Evolutionary conservation across 805 yeast genomes (phyloP).

Genomic region (Starmerella floricola): DNA sequence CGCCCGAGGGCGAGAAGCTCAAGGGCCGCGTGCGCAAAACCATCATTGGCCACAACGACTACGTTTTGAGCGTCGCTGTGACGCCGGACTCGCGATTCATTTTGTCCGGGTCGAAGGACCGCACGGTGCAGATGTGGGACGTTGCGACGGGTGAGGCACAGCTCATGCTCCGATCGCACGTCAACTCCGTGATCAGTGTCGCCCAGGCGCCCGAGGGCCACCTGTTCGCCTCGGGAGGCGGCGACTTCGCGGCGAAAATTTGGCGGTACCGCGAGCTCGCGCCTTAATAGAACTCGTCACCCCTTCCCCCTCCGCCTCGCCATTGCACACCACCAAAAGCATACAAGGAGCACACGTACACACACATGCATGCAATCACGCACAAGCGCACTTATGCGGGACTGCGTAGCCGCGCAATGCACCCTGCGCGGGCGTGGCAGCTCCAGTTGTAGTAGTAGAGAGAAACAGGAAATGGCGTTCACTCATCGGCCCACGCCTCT

Average conservation of each 20-base stretch:
- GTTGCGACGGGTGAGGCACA: constrained; percentile 81
- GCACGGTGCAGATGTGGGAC: constrained; percentile 97
- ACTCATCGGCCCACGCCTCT: no score
- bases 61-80: constrained; percentile 84
- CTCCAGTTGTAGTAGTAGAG: no score
- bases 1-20: constrained; percentile 38
- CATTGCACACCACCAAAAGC: no score
- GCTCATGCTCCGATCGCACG: constrained; percentile 92
- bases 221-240: constrained; percentile 92
- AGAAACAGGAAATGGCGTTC: no score
- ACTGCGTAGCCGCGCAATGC: no score
- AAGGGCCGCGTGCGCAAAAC: constrained; percentile 32
- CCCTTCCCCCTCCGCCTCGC: no score
- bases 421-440: no score
- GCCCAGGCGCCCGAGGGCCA: constrained; percentile 82
- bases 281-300: no score
- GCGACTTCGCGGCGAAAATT: constrained; percentile 93
- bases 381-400: no score
- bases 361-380: no score
- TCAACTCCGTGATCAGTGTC: constrained; percentile 88
- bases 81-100: constrained; percentile 88
- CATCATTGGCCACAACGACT: constrained; percentile 91
- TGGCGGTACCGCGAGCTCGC: constrained; percentile 51
- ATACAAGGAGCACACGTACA: no score
- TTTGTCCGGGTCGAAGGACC: constrained; percentile 88